A percentile compares a stretch with the other conserved stretches of the same genome.
Conservation (phyloP, 495 filamentous ascomycete species). For the Lasiosphaeria hispida region DNA sequence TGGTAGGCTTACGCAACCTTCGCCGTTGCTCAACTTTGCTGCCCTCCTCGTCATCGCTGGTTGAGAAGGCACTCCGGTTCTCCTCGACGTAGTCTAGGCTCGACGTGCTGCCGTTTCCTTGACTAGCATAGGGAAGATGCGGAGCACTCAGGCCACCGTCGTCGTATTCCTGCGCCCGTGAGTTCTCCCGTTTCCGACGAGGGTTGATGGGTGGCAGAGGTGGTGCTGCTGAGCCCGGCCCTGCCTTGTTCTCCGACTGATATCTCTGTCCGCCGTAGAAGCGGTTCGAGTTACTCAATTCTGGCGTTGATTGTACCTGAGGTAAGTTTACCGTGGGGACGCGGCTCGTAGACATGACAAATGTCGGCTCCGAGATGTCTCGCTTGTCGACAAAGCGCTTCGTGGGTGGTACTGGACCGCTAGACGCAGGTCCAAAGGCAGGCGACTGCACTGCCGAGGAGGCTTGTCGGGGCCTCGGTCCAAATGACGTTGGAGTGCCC, state of each 20-base stretch:
- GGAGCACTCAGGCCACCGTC: slow-evolving; percentile 36
- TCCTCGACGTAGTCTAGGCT: slow-evolving; percentile 28
- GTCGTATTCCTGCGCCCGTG: slow-evolving; percentile 51
- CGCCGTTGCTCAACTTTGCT: slow-evolving; percentile 36
- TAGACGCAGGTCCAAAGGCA: slow-evolving; percentile 21
- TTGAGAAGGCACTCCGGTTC: slow-evolving; percentile 49
- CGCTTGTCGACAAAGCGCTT: slow-evolving; percentile 71
- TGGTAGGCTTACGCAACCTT: slow-evolving; percentile 49
- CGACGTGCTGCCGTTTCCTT: slow-evolving; percentile 19
- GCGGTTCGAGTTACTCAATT: slow-evolving; percentile 17
- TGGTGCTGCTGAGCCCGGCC: slow-evolving; percentile 40
- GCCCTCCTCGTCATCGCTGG: slow-evolving; percentile 50
- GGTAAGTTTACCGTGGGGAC: slow-evolving; percentile 66
- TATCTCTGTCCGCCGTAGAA: slow-evolving; percentile 37
- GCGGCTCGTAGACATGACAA: slow-evolving; percentile 73
- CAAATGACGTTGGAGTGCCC: slow-evolving; percentile 26
- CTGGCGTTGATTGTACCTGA: slow-evolving; percentile 1
- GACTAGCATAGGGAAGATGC: slow-evolving; percentile 21
- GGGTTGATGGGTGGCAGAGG: slow-evolving; percentile 72
- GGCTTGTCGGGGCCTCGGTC: slow-evolving; percentile 27
- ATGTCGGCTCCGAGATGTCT: slow-evolving; percentile 80
- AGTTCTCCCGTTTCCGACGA: slow-evolving; percentile 57
- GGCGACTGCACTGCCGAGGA: slow-evolving; percentile 48
- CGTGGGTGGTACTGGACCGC: slow-evolving; percentile 29
- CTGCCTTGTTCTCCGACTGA: slow-evolving; percentile 35